Evolutionary conservation across 306 rosid genomes (phyloP), one percentile per base, ranked within the genome.

Genomic region (Hippophae gyantsensis): DNA sequence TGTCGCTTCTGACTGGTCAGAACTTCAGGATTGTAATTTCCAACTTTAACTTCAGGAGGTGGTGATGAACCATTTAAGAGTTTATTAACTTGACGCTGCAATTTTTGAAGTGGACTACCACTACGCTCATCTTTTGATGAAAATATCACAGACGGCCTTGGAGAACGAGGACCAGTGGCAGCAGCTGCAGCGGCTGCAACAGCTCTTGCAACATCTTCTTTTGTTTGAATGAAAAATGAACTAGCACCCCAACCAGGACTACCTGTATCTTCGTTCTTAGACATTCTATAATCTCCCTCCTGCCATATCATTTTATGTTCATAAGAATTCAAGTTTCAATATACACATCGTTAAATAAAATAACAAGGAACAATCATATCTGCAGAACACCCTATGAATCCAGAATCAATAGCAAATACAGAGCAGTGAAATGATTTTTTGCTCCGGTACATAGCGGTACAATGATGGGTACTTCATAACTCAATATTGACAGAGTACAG

Each of bases 1-100:
- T 84, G 95, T 47, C 95, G 95, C 85, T 90, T 90, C 61, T 70
- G 89, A 69, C 83, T 86, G 56, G 95, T 90, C 63, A 90, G 69
- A 69, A 86, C 69, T 80, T 90, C 97, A 18, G 97, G 97, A 74
- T 90, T 90, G 68, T 90, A 90, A 42, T 68, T 76, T 56, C 74
- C 78, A 54, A 56, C 52, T 66, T 82, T 77, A 56, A 67, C 84
- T 75, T 82, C 88, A 56, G 86, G 67, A 66, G 95, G 75, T 63
- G 69, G 76, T 55, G 97, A 80, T 66, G 84, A 79, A 6, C 97
- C 99, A 70, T 93, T 86, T 7, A 93, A 53, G 65, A 89, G 74
- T 72, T 70, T 88, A 0, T 80, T 57, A 61, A 88, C 72, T 66
- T 89, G 99, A 75, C 68, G 58, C 62, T 89, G 97, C 43, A 93